Evolutionary conservation across 371 early-diverging fungal genomes (phyloP), one percentile per base, ranked within the genome.

Genomic region (Coemansia sp.): DNA sequence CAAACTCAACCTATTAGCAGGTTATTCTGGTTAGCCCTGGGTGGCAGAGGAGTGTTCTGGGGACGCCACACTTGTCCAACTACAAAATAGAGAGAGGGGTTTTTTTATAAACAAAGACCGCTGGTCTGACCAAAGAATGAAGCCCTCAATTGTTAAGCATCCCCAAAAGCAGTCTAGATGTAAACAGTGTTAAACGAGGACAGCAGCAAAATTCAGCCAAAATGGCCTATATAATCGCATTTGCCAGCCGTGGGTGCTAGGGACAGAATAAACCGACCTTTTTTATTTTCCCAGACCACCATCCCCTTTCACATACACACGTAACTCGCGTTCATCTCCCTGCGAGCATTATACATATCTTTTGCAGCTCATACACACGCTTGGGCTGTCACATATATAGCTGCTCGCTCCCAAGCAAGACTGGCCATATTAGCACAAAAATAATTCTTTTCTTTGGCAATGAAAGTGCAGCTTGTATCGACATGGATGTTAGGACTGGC

Each of bases 381-480:
- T n/a, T 6, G 6, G n/a, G 20, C 50, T 18, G 20, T 21, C 50
- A 50, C 9, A 50, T 50, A 18, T 50, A n/a, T 20, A 18, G 20
- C 20, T 3, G 1, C 47, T n/a, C 20, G 9, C 8, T 18, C 18
- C n/a, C n/a, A n/a, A 20, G 9, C 50, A 9, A 18, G 50, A 12
- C 18, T 16, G 28, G 16, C 28, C 28, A 20, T 55, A 55, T 33
- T 7, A 14, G 28, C 54, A 28, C 28, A 54, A 25, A 21, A n/a
- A 50, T 39, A 8, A 23, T 25, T 40, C 58, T 40, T 9, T 40
- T 20, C 40, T 25, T 9, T 40, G 20, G 26, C 18, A 26, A 70
- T 70, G 70, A 59, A 50, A n/a, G 21, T 65, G 21, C 70, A 52
- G 42, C 48, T 65, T 1, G 11, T 65, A 20, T 65, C 65, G 1